These are phyloP conservation scores for Aspergillus viridinutans DNA, from an alignment of 2,329 filamentous ascomycete genomes.

Conservation along the genomic window DNA sequence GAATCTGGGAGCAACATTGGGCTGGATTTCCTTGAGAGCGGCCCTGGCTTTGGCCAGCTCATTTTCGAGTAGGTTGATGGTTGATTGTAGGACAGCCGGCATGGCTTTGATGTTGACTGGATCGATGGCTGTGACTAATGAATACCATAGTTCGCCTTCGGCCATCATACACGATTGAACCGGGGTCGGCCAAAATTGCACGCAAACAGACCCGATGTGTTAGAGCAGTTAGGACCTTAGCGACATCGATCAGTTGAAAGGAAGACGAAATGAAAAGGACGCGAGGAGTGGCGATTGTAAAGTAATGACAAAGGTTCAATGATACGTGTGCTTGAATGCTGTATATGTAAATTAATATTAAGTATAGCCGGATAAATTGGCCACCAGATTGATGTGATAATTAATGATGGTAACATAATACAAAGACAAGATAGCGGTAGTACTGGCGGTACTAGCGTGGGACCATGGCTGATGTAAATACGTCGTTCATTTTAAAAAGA, in stretches of 20 bases:
- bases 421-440: neutral
- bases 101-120: conserved; percentile 34
- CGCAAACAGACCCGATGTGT: neutral
- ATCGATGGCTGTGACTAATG: conserved; percentile 34
- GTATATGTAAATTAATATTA: neutral
- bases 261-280: neutral
- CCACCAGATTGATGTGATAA: neutral
- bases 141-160: conserved; percentile 33
- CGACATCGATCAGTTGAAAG: neutral
- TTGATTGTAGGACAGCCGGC: conserved; percentile 39
- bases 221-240: neutral
- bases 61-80: conserved; percentile 38
- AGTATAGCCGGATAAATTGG: conserved; percentile 6
- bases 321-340: neutral
- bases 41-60: conserved; percentile 40
- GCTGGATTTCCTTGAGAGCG: conserved; percentile 39
- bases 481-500: neutral
- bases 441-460: neutral
- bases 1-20: conserved; percentile 26
- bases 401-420: neutral
- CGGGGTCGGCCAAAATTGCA: neutral
- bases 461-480: neutral
- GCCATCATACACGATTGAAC: conserved; percentile 25
- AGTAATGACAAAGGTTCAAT: neutral
- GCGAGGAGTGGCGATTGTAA: neutral